A percentile compares a stretch with the other conserved stretches of the same genome.
These are phyloP conservation scores for Acaromyces ingoldii DNA, from an alignment of 1,284 basidiomycete genomes.

Conservation along the genomic window DNA sequence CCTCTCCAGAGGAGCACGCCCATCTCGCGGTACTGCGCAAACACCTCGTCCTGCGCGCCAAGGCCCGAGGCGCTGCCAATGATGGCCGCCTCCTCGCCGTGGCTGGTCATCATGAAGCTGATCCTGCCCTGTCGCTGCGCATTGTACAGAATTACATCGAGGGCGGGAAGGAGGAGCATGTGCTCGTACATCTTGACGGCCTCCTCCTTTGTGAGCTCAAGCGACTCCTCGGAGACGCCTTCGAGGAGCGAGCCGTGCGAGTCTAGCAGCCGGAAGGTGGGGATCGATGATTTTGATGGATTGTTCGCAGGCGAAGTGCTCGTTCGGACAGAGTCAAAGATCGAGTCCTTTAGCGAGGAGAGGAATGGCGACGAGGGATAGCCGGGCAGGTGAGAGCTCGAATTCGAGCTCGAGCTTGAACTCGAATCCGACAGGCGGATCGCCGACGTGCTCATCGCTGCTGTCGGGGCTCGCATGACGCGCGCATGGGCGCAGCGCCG, in stretches of 20 bases:
- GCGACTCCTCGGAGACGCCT: conserved; percentile 30
- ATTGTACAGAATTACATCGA: conserved; percentile 85
- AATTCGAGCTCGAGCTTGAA: too few relatives aligned
- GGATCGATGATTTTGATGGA: conserved; percentile 30
- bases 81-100: conserved; percentile 87
- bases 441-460: too few relatives aligned
- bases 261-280: conserved; percentile 40
- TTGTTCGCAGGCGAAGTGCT: conserved; percentile 18
- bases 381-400: conserved; percentile 23
- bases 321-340: conserved; percentile 31
- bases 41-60: conserved; percentile 68
- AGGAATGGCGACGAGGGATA: conserved; percentile 36
- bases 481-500: too few relatives aligned
- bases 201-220: conserved; percentile 26
- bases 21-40: conserved; percentile 61
- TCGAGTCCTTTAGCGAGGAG: conserved; percentile 33
- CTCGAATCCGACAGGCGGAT: too few relatives aligned
- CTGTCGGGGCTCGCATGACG: too few relatives aligned
- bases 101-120: conserved; percentile 72
- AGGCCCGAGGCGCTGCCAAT: conserved; percentile 84
- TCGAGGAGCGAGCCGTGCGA: conserved; percentile 28
- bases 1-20: conserved; percentile 85
- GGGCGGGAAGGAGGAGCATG: conserved; percentile 63
- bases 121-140: conserved; percentile 89
- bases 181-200: conserved; percentile 36